Base-by-base conservation (phyloP, 2,329 filamentous ascomycete species). In the Cytospora schulzeri region DNA sequence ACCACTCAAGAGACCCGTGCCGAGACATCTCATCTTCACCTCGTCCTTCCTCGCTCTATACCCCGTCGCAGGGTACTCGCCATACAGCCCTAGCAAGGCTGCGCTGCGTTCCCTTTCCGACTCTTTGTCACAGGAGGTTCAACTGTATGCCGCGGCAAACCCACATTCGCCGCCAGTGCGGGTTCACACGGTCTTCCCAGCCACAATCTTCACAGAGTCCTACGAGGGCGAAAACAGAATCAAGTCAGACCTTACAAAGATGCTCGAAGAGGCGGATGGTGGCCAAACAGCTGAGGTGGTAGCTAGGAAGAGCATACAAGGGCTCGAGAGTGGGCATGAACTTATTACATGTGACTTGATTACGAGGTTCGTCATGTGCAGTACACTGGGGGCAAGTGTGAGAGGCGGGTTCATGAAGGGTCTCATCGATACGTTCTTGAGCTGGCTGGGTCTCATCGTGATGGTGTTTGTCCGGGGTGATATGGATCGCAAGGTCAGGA, bases 11-110 rank as follows among this genome's bases (percentile, higher is more conserved):
- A 1, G 19, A 3, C 22, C 29, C 12, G 7, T 71, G 55, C 41
- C 73, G 1, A 79, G 88, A 15, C 88, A 91, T 68, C 81, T 92
- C 67, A 85, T 92, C 68, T 88, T 91, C 71, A 91, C 89, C 0
- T 85, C 83, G 8, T 90, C 87, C 1, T 80, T 83, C 5, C 75
- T 84, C n/a, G 83, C 85, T 0, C 88, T 91, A 69, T 81, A 84
- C 55, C 83, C 85, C 14, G 74, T 91, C 19, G 81, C 86, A 11
- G 89, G 89, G 31, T 92, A 91, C 71, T 76, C 79, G 0, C 81
- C 88, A 0, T 92, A 92, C 72, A 80, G 83, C 0, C 88, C 88
- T 5, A 79, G 85, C 28, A 91, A 92, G 75, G 83, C 87, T 2
- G 89, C 89, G 17, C 80, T 91, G 67, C 84, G 88, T 41, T 82